phyloP scores from a whole-genome alignment of 73 alveolate species.

The Tetrahymena thermophila region DNA sequence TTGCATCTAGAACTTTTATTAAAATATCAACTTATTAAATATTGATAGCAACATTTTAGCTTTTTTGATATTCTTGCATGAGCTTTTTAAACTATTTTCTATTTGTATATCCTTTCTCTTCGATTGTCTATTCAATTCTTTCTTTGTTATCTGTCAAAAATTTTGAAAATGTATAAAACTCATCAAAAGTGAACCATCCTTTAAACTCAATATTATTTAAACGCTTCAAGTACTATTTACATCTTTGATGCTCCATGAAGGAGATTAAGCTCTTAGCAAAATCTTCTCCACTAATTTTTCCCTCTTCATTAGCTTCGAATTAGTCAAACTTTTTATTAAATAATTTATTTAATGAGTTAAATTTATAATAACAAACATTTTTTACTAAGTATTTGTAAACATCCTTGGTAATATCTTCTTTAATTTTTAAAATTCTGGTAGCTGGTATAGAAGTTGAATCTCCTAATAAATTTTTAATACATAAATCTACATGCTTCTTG shows the following conservation, averaged over 20 bases:
- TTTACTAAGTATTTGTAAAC: background rate
- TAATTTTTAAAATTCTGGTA: background rate
- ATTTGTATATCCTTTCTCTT: background rate
- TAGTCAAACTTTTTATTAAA: background rate
- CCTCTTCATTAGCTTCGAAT: background rate
- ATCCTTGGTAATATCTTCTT: background rate
- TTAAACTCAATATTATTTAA: background rate
- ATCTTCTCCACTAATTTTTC: background rate
- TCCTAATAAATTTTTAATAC: background rate
- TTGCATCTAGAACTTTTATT: background rate
- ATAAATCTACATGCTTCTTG: background rate
- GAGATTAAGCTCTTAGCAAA: background rate
- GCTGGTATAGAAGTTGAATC: background rate
- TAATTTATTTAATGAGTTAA: background rate
- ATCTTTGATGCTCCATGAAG: background rate
- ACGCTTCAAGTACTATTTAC: background rate
- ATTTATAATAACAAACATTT: background rate
- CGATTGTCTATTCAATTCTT: background rate
- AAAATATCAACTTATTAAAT: background rate
- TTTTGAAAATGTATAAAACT: background rate
- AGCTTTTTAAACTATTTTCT: background rate
- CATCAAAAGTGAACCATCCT: background rate
- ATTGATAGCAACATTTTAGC: background rate
- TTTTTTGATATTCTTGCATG: background rate
- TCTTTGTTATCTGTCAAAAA: background rate